Evolutionary conservation across 192 early-diverging fungal species (phyloP).

Genomic region (Mortierella claussenii): DNA sequence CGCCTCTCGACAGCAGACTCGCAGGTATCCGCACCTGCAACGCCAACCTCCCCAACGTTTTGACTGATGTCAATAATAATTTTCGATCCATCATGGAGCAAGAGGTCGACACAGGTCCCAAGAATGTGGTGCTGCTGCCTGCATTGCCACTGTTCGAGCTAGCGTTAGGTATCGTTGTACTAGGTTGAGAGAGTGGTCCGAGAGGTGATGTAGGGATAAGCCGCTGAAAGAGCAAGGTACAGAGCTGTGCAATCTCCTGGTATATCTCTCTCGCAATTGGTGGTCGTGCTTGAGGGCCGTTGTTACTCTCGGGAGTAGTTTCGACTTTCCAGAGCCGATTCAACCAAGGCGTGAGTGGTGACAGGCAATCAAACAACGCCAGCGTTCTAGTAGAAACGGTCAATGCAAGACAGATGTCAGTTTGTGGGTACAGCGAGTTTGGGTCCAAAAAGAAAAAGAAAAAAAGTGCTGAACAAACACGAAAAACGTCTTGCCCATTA

Average conservation of each 20-base stretch:
- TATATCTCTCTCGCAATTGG: slow-evolving; percentile 41
- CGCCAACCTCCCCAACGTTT: slow-evolving; percentile 11
- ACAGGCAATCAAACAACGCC: slow-evolving; percentile 39
- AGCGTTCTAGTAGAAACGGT: slow-evolving; percentile 34
- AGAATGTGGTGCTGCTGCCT: too few species aligned
- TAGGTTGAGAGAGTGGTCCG: not conserved
- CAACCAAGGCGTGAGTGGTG: slow-evolving; percentile 40
- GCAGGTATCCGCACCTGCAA: slow-evolving; percentile 30
- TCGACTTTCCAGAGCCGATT: slow-evolving; percentile 38
- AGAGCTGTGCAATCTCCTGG: slow-evolving; percentile 34
- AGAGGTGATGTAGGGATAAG: slow-evolving; percentile 21
- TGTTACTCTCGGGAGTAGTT: not conserved
- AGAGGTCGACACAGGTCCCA: slow-evolving; percentile 26
- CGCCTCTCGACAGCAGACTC: not conserved
- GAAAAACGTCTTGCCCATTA: too few species aligned
- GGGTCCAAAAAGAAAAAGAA: too few species aligned
- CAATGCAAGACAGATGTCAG: too few species aligned
- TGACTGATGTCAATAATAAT: slow-evolving; percentile 19
- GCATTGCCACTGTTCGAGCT: slow-evolving; percentile 1
- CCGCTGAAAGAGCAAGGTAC: slow-evolving; percentile 14
- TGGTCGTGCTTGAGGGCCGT: not conserved
- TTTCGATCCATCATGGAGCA: slow-evolving; percentile 35
- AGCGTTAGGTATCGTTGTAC: not conserved
- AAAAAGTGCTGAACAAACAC: too few species aligned
- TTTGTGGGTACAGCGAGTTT: too few species aligned